A percentile compares a stretch with the other conserved stretches of the same genome.
phyloP scores from a whole-genome alignment of 2,329 filamentous ascomycete genomes.

The Alternaria sp. region DNA sequence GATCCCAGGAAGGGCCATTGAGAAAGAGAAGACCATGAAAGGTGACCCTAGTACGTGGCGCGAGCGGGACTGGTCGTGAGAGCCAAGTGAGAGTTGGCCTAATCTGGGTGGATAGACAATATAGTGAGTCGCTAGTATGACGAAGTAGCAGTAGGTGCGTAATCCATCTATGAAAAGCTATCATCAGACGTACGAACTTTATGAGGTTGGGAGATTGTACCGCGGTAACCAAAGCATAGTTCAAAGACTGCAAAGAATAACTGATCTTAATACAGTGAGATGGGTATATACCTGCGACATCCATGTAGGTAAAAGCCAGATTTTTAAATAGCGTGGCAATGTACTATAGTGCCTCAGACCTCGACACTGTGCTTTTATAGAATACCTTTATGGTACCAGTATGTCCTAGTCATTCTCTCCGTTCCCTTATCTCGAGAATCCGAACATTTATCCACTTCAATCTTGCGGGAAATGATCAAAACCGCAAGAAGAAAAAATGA shows the following conservation, averaged over 20 bases:
- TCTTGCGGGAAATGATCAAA: background rate
- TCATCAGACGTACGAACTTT: background rate
- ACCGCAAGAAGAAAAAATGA: background rate
- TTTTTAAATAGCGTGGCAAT: background rate
- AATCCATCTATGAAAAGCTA: background rate
- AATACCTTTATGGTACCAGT: background rate
- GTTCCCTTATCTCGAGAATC: background rate
- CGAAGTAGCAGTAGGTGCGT: background rate
- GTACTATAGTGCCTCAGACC: background rate
- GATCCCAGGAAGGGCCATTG: slow-evolving; percentile 14
- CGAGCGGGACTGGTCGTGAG: background rate
- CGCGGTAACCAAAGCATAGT: background rate
- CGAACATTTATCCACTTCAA: background rate
- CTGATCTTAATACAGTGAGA: background rate
- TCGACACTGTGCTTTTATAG: background rate
- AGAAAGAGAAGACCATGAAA: background rate
- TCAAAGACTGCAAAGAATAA: no score
- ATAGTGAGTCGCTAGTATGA: background rate
- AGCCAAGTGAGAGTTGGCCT: background rate
- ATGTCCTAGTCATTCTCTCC: background rate
- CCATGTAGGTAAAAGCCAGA: background rate
- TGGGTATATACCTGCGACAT: background rate
- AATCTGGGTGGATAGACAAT: background rate
- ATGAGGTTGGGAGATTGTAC: background rate
- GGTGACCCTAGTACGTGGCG: background rate